Conservation (phyloP, 495 filamentous ascomycete genomes). For the Entonaema liquescens region DNA sequence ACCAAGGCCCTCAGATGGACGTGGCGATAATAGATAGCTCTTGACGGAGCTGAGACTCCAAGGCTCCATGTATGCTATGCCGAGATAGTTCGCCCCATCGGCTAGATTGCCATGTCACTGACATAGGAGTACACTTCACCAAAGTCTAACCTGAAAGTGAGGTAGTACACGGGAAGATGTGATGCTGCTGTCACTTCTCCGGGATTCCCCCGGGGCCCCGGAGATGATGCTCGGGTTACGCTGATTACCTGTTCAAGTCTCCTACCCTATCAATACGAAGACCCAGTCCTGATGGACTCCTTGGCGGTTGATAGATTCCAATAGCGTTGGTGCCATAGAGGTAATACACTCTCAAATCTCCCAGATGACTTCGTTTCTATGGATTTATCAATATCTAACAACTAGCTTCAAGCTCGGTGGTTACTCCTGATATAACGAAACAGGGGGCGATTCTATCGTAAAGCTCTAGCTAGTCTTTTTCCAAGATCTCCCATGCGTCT, state of each 20-base stretch:
- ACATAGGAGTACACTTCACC: not conserved
- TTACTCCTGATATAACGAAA: not conserved
- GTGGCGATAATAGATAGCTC: slow-evolving; percentile 9
- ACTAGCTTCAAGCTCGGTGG: not conserved
- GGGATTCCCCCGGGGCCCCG: slow-evolving; percentile 2
- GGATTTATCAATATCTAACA: slow-evolving; percentile 6
- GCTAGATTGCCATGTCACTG: not conserved
- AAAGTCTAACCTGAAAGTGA: not conserved
- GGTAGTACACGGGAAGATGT: not conserved
- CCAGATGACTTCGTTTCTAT: not conserved
- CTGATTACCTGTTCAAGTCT: not conserved
- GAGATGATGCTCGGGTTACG: slow-evolving; percentile 10
- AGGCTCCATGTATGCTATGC: slow-evolving; percentile 5
- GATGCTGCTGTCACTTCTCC: slow-evolving; percentile 8
- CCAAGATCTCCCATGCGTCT: not conserved
- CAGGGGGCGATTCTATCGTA: not conserved
- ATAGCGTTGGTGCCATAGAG: not conserved
- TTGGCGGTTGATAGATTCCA: slow-evolving; percentile 11
- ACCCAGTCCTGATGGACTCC: not conserved
- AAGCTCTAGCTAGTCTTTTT: not conserved
- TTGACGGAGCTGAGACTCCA: slow-evolving; percentile 4
- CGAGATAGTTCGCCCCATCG: not conserved
- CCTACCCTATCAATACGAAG: slow-evolving; percentile 11
- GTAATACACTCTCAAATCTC: not conserved
- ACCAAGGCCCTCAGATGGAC: slow-evolving; percentile 18